Evolutionary conservation across 2,329 filamentous ascomycete genomes (phyloP).

Genomic region (Metarhizium guizhouense): DNA sequence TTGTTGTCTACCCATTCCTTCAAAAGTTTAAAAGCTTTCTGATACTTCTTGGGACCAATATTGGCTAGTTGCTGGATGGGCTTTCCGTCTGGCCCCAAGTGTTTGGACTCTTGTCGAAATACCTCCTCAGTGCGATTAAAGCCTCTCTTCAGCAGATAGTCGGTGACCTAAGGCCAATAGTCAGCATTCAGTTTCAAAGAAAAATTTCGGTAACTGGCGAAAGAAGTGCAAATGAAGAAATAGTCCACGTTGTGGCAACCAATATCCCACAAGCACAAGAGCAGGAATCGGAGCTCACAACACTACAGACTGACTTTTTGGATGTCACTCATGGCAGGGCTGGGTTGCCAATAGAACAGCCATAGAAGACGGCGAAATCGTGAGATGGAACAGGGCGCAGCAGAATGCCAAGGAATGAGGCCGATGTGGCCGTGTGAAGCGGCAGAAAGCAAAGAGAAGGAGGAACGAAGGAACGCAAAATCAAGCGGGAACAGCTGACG

Average conservation of each 20-base stretch:
- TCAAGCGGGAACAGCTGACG: constrained; percentile 11
- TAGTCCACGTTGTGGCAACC: background rate
- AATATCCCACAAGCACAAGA: background rate
- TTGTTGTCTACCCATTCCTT: constrained; percentile 84
- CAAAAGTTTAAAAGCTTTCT: constrained; percentile 63
- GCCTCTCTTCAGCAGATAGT: constrained; percentile 92
- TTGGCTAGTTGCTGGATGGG: constrained; percentile 64
- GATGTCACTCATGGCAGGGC: background rate
- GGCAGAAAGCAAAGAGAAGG: background rate
- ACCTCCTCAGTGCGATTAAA: constrained; percentile 90
- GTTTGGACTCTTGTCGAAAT: constrained; percentile 81
- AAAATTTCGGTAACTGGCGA: background rate
- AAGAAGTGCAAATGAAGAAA: background rate
- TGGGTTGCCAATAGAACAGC: background rate
- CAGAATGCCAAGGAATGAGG: background rate
- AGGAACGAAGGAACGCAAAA: background rate
- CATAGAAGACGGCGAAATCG: background rate
- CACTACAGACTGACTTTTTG: background rate
- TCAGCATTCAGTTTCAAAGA: constrained; percentile 8
- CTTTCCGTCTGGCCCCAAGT: constrained; percentile 71
- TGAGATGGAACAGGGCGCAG: background rate
- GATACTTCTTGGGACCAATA: constrained; percentile 66
- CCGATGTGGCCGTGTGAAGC: background rate
- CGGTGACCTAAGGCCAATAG: constrained; percentile 53
- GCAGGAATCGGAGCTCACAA: background rate